These are phyloP conservation scores for Boletus patriciae DNA, from an alignment of 768 basidiomycete genomes.

Conservation along the genomic window DNA sequence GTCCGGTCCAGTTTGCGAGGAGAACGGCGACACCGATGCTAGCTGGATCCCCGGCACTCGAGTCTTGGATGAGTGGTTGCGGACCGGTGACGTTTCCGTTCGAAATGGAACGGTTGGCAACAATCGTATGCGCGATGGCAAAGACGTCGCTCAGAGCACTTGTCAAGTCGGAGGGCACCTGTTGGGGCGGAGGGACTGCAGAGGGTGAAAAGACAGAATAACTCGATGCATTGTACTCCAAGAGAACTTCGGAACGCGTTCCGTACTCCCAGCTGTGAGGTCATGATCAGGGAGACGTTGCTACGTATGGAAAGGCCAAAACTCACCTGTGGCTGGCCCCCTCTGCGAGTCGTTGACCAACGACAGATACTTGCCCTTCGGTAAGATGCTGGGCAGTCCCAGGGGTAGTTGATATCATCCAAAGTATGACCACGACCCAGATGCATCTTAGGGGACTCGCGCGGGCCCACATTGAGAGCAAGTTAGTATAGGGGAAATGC, in stretches of 20 bases:
- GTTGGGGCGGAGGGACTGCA: conserved; percentile 28
- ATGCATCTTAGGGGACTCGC: neutral
- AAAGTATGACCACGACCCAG: neutral
- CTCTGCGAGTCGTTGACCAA: conserved; percentile 39
- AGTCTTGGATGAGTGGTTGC: conserved; percentile 57
- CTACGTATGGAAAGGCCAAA: neutral
- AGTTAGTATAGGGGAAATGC: neutral
- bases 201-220: conserved; percentile 45
- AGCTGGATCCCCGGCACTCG: conserved; percentile 75
- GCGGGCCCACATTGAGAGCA: neutral
- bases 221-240: conserved; percentile 46
- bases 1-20: conserved; percentile 54
- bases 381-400: conserved; percentile 37
- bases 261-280: conserved; percentile 53
- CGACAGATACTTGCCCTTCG: conserved; percentile 35
- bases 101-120: conserved; percentile 45
- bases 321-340: conserved; percentile 44
- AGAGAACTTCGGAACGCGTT: conserved; percentile 48
- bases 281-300: neutral
- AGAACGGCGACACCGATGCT: conserved; percentile 73
- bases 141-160: conserved; percentile 53
- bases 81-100: conserved; percentile 48
- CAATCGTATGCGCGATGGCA: conserved; percentile 49
- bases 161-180: conserved; percentile 18
- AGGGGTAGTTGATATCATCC: conserved; percentile 2